Base-by-base conservation (phyloP, 768 basidiomycete species). In the Amanita subjunquillea region DNA sequence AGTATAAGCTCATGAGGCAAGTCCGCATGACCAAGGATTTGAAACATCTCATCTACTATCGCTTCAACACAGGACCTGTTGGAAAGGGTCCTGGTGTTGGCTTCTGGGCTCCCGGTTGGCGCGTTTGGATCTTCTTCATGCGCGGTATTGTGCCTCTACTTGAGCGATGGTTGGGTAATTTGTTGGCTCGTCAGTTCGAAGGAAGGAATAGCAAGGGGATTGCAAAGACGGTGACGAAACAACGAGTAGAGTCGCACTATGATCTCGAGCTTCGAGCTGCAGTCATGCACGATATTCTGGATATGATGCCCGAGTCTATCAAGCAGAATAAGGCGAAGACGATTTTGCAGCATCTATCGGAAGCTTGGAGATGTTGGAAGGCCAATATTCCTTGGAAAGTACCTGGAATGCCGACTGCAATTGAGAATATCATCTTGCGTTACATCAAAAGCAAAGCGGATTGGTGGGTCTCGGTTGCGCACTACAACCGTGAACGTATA, bases 291-390 rank as follows among this genome's bases (percentile, higher is more conserved):
- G 95, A 99, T 68, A 98, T 99, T 60, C 75, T 99, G 59, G 95
- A 98, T 73, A 97, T 98, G 95, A 97, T 98, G 95, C 96, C 96
- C 6, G 96, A 98, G 68, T 92, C 90, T 2, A 94, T 98, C 74
- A 94, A 94, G 70, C 92, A 94, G 69, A 99, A 98, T 72, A 98
- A 99, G 74, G 84, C 93, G n/a, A 99, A 99, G 76, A 98, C 96
- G 9, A 98, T 99, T 58, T 64, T 99, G 64, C 96, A 99, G 66
- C 96, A 98, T 66, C 71, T 98, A 59, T 96, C 94, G 3, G 96
- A 98, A 65, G 96, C 95, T 8, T 98, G 96, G 96, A 78, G 95
- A 60, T 97, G 94, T 69, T 92, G 90, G 90, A 92, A 92, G 67
- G 90, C 90, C 3, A 92, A 92, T 63, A 92, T 99, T 61, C 96